phyloP scores from a whole-genome alignment of 1,284 basidiomycete genomes.

The Melanopsichium pennsylvanicum region DNA sequence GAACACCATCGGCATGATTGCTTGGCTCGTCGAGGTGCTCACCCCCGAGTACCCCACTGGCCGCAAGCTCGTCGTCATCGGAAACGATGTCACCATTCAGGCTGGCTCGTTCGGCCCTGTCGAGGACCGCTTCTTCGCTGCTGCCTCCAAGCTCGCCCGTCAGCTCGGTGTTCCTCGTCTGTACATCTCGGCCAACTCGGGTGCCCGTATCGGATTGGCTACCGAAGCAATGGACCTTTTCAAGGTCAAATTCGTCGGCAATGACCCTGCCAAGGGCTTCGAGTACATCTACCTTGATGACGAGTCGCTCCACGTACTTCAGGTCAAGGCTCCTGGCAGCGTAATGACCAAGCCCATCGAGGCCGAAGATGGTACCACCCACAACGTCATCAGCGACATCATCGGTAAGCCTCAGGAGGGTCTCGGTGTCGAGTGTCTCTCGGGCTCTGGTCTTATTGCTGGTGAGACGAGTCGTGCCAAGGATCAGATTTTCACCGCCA shows the following conservation, averaged over 20 bases:
- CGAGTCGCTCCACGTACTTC: slow-evolving; percentile 70
- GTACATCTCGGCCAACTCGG: slow-evolving; percentile 98
- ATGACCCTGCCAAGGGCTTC: slow-evolving; percentile 89
- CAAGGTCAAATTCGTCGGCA: slow-evolving; percentile 88
- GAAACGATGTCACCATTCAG: slow-evolving; percentile 98
- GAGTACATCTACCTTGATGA: slow-evolving; percentile 87
- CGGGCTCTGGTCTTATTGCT: slow-evolving; percentile 95
- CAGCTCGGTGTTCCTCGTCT: slow-evolving; percentile 87
- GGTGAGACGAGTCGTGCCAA: slow-evolving; percentile 98
- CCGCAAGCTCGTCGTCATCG: slow-evolving; percentile 85
- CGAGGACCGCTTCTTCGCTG: slow-evolving; percentile 96
- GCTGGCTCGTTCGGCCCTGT: slow-evolving; percentile 96
- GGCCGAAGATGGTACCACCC: slow-evolving; percentile 82
- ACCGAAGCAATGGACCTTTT: slow-evolving; percentile 90
- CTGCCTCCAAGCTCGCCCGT: slow-evolving; percentile 91
- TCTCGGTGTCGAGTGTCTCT: slow-evolving; percentile 96
- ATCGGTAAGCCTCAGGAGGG: slow-evolving; percentile 91
- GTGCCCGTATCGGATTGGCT: slow-evolving; percentile 93
- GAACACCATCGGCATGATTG: slow-evolving; percentile 97
- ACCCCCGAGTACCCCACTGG: slow-evolving; percentile 94
- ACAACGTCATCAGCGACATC: slow-evolving; percentile 94
- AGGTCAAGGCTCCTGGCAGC: slow-evolving; percentile 70
- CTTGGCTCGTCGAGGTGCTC: slow-evolving; percentile 90
- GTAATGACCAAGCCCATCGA: slow-evolving; percentile 81
- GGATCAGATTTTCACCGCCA: slow-evolving; percentile 99